Base-by-base conservation (phyloP, 192 early-diverging fungal genomes). In the Podila epicladia region DNA sequence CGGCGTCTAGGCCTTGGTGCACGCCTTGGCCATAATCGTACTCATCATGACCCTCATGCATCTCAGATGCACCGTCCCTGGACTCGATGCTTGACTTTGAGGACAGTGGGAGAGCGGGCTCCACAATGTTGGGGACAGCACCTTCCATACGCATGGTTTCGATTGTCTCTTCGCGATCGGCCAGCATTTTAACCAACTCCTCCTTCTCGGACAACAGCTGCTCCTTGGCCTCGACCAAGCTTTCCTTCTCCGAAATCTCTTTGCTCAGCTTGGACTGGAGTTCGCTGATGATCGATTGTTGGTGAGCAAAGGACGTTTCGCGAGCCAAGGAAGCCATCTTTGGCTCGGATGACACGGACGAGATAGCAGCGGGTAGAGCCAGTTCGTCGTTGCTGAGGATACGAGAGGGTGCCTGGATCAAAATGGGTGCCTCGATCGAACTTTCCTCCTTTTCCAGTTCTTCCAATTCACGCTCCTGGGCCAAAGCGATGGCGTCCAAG, bases 111-210 rank as follows among this genome's bases (percentile, higher is more conserved):
- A 22, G n/a, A 22, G 8, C 20, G 2, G 62, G n/a, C 35, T 63
- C 8, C 20, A 22, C n/a, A 26, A 85, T 49, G 45, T 66, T 63
- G 32, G 75, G 58, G 55, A 78, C 62, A 26, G 75, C 51, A 17
- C 65, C 53, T 58, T 88, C 87, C 57, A 83, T 72, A 33, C 86
- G 82, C 32, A 91, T 50, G 6, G 69, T 66, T 62, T 90, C 89
- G 67, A 91, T 90, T 12, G 83, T 85, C 59, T 90, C 88, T 61
- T 90, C 84, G 20, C 84, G 75, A 31, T 90, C 89, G 1, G 82
- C 84, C 22, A 91, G 48, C 60, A 89, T 73, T 60, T 88, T 86
- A 58, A 79, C 86, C 5, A 89, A 49, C 57, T 91, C 90, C 37
- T 86, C 75, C 41, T 90, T 89, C 51, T 80, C 77, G 13, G 26